A percentile compares a stretch with the other conserved stretches of the same genome.
These are phyloP conservation scores for Pelargonium citronellum DNA, from an alignment of 441 rosid genomes.

Conservation along the genomic window DNA sequence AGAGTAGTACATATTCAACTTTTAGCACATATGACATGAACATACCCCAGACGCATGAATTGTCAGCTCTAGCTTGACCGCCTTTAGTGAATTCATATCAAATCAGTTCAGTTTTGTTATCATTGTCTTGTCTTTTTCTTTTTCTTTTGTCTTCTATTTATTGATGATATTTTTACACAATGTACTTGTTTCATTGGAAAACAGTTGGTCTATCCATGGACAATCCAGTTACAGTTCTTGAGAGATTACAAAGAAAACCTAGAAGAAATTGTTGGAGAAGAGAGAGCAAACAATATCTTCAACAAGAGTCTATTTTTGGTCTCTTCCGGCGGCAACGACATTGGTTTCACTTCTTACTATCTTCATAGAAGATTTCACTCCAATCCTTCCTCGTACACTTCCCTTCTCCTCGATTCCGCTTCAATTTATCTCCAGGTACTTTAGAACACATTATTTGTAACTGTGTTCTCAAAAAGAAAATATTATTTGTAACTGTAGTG, in stretches of 20 bases:
- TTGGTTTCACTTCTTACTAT: constrained; percentile 50
- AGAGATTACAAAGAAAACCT: constrained; percentile 23
- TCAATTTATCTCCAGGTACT: constrained; percentile 39
- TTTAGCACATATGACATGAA: no score
- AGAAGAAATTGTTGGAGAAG: constrained; percentile 21
- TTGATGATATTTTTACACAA: not conserved
- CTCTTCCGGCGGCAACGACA: constrained; percentile 51
- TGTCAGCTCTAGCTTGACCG: no score
- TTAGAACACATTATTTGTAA: not conserved
- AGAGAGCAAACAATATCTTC: constrained; percentile 18
- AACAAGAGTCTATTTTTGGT: constrained; percentile 34
- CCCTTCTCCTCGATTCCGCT: constrained; percentile 37
- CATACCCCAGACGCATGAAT: no score
- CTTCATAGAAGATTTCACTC: constrained; percentile 24
- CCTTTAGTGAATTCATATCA: no score
- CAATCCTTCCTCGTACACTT: constrained; percentile 38
- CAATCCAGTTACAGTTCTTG: constrained; percentile 22
- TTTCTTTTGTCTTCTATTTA: not conserved
- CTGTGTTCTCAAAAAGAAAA: no score
- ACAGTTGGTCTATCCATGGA: constrained; percentile 18
- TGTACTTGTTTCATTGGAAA: not conserved
- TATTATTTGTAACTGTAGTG: not conserved
- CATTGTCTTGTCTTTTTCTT: not conserved
- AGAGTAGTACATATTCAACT: no score
- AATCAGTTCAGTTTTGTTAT: no score